Conservation (phyloP, 2,329 filamentous ascomycete genomes). For the Diplodia seriata region DNA sequence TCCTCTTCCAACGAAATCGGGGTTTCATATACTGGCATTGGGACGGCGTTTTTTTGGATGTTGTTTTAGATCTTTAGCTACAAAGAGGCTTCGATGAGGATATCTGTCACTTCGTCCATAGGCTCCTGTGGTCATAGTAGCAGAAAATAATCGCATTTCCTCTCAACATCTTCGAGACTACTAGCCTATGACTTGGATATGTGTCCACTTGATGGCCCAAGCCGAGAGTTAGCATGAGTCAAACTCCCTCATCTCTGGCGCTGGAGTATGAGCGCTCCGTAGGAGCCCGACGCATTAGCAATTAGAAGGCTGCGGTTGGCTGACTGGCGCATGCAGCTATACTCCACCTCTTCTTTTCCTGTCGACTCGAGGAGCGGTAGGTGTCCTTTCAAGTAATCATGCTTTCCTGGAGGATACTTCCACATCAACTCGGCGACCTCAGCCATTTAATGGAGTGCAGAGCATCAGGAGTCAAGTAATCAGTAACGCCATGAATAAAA, state of each 20-base stretch:
- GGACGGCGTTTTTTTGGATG: conserved; percentile 17
- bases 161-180: background rate
- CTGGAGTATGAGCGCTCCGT: no score
- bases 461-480: background rate
- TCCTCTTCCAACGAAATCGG: background rate
- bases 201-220: background rate
- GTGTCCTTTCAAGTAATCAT: no score
- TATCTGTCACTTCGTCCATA: background rate
- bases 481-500: no score
- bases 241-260: no score
- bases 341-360: no score
- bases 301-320: no score
- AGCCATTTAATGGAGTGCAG: background rate
- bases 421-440: no score
- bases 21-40: conserved; percentile 1
- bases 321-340: no score
- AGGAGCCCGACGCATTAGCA: no score
- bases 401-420: no score
- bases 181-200: background rate
- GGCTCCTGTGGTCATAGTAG: background rate
- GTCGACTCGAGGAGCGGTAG: no score
- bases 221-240: no score
- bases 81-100: background rate
- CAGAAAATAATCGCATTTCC: background rate
- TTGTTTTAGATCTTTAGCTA: background rate